Conservation (phyloP, 2,329 filamentous ascomycete species). For the Dactylonectria macrodidyma region DNA sequence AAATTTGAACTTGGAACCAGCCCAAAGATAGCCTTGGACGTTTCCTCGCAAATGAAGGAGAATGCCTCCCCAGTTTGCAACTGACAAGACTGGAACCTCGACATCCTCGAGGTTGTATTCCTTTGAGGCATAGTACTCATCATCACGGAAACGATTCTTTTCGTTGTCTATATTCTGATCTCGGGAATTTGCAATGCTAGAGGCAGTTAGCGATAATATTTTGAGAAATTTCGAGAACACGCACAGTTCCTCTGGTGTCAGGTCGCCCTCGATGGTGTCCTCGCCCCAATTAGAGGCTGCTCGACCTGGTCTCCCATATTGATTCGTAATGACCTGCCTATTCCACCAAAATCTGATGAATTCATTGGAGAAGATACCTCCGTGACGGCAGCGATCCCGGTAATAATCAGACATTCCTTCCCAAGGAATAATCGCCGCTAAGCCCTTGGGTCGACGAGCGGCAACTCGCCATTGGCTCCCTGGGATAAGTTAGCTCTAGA, state of each 20-base stretch:
- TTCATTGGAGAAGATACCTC: conserved; percentile 6
- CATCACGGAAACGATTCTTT: conserved; percentile 69
- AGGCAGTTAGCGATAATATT: too few relatives aligned
- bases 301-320: conserved; percentile 72
- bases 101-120: conserved; percentile 76
- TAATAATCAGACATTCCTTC: not conserved
- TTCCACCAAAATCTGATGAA: conserved; percentile 17
- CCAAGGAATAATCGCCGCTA: conserved; percentile 59
- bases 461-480: conserved; percentile 61
- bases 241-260: conserved; percentile 43
- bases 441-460: conserved; percentile 58
- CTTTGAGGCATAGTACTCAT: conserved; percentile 73
- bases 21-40: conserved; percentile 73
- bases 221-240: too few relatives aligned
- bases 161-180: conserved; percentile 62
- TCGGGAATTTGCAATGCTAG: conserved; percentile 56
- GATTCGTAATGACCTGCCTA: conserved; percentile 59
- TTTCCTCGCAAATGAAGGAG: conserved; percentile 78
- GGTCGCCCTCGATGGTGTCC: conserved; percentile 70
- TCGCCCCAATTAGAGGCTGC: conserved; percentile 49
- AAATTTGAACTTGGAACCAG: conserved; percentile 77
- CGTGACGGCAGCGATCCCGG: conserved; percentile 6
- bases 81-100: conserved; percentile 74
- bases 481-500: too few relatives aligned
- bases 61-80: conserved; percentile 81